Evolutionary conservation across 495 filamentous ascomycete species (phyloP).

Genomic region (Schizothecium vesticola): DNA sequence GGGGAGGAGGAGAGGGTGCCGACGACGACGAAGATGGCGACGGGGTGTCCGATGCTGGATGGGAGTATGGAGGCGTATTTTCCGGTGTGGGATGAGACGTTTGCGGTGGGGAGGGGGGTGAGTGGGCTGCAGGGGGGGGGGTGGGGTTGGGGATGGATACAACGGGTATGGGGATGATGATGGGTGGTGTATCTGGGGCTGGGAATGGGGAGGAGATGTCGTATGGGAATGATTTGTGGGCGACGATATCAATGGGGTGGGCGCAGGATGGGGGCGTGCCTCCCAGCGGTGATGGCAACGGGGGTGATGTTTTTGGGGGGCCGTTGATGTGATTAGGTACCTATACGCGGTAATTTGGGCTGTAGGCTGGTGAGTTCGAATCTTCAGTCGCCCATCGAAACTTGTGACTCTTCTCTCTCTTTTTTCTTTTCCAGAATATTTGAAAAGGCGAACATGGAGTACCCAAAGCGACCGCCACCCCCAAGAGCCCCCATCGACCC

Average conservation of each 20-base stretch:
- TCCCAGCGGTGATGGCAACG: background rate
- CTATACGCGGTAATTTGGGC: no score
- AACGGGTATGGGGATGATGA: background rate
- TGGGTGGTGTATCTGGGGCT: background rate
- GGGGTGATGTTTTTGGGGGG: background rate
- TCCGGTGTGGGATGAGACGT: slow-evolving; percentile 38
- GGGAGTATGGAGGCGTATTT: slow-evolving; percentile 38
- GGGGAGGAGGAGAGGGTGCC: background rate
- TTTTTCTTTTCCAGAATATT: no score
- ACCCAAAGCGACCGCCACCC: no score
- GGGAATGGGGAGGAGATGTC: background rate
- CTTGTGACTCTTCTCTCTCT: no score
- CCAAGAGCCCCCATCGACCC: no score
- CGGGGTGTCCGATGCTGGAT: slow-evolving; percentile 43
- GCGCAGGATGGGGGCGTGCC: slow-evolving; percentile 6
- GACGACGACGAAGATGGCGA: background rate
- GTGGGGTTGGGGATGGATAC: background rate
- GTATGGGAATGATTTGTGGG: slow-evolving; percentile 29
- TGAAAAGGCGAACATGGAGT: no score
- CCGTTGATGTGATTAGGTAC: background rate
- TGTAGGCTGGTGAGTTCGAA: no score
- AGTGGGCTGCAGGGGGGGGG: background rate
- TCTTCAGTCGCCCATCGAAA: no score
- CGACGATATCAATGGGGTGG: slow-evolving; percentile 35
- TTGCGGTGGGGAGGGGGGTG: slow-evolving; percentile 1